These are phyloP conservation scores for Petunia hybrid DNA, from an alignment of 305 asterid species.

Conservation along the genomic window DNA sequence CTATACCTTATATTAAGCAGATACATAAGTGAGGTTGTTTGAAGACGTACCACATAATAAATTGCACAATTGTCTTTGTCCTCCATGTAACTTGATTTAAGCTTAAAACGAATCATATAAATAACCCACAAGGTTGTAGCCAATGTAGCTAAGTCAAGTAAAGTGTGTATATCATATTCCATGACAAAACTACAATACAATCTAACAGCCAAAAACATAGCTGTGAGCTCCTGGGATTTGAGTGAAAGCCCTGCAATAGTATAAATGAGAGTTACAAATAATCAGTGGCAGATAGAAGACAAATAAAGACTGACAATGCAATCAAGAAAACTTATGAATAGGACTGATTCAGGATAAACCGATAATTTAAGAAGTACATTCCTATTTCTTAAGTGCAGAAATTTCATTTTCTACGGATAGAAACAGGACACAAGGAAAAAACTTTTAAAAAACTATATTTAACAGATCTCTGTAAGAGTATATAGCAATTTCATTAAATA, in stretches of 20 bases:
- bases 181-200: conserved; percentile 81
- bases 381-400: neutral
- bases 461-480: neutral
- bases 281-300: neutral
- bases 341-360: neutral
- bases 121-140: conserved; percentile 87
- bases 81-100: conserved; percentile 82
- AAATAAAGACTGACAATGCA: neutral
- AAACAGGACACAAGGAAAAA: neutral
- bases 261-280: conserved; percentile 12
- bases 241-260: conserved; percentile 77
- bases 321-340: neutral
- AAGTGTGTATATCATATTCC: conserved; percentile 87
- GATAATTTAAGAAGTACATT: neutral
- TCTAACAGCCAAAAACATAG: conserved; percentile 82
- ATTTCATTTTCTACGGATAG: neutral
- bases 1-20: conserved; percentile 1
- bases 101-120: conserved; percentile 75
- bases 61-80: conserved; percentile 74
- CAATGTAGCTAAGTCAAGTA: conserved; percentile 78
- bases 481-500: neutral
- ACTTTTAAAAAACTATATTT: neutral
- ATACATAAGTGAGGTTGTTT: conserved; percentile 1
- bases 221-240: conserved; percentile 85
- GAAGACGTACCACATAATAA: conserved; percentile 71